Evolutionary conservation across 179 eudicot genomes (phyloP).

Genomic region (Carnegiea gigantea): DNA sequence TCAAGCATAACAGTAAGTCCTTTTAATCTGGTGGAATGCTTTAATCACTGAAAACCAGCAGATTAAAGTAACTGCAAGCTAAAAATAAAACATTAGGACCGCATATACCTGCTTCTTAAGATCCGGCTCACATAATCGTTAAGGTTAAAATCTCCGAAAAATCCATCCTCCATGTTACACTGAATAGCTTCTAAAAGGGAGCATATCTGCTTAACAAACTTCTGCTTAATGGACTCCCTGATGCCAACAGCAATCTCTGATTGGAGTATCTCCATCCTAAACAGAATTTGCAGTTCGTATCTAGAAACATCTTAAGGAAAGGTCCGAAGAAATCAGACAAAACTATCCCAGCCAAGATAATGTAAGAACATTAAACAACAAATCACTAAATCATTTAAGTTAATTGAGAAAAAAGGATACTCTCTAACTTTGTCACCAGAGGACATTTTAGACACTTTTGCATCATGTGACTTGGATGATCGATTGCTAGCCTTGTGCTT

Average conservation of each 20-base stretch:
- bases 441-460: constrained; percentile 18
- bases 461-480: constrained; percentile 25
- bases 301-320: constrained; percentile 57
- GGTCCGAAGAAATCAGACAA: background rate
- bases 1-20: background rate
- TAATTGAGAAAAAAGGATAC: constrained; percentile 62
- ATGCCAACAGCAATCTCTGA: constrained; percentile 49
- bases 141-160: constrained; percentile 75
- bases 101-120: constrained; percentile 61
- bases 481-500: constrained; percentile 32
- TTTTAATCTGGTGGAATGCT: background rate
- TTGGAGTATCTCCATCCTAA: constrained; percentile 83
- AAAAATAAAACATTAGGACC: background rate
- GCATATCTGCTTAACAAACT: constrained; percentile 78
- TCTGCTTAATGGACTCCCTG: constrained; percentile 50
- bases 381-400: background rate
- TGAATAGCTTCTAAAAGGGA: constrained; percentile 70
- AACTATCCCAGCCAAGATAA: background rate
- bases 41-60: background rate
- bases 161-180: constrained; percentile 79
- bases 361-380: background rate
- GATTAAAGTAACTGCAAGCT: background rate
- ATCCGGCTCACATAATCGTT: constrained; percentile 66
- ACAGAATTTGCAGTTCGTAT: constrained; percentile 79
- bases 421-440: constrained; percentile 54